Evolutionary conservation across 352 stramenopile species (phyloP).

Genomic region (Globisporangium middletonii): DNA sequence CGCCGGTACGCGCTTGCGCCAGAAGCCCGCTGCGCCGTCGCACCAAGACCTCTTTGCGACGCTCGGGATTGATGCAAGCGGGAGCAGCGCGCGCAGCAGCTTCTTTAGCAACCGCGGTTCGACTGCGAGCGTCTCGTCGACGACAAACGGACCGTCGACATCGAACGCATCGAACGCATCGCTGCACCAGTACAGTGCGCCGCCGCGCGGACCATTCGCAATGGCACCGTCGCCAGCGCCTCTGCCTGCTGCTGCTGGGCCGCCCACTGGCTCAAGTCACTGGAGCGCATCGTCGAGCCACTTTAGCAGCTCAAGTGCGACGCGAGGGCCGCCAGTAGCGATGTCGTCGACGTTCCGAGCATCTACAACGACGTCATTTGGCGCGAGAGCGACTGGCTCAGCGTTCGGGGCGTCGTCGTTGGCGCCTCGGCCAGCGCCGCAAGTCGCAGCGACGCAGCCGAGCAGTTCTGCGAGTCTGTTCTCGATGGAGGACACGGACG

Average conservation of each 20-base stretch:
- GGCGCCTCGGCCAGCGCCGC: not conserved
- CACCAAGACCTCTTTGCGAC: constrained; percentile 52
- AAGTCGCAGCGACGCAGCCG: constrained; percentile 15
- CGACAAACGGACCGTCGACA: constrained; percentile 7
- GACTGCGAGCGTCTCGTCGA: constrained; percentile 13
- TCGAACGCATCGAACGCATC: constrained; percentile 9
- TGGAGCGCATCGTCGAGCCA: constrained; percentile 13
- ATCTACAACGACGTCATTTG: not conserved
- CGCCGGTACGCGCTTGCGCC: constrained; percentile 50
- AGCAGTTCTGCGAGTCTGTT: constrained; percentile 40
- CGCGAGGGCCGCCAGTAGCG: not conserved
- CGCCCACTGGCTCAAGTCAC: constrained; percentile 7
- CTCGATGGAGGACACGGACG: constrained; percentile 66
- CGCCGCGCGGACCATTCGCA: constrained; percentile 4
- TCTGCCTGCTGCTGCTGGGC: constrained; percentile 6
- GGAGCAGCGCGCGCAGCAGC: constrained; percentile 23
- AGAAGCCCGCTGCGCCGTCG: constrained; percentile 34
- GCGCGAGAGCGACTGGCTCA: constrained; percentile 2
- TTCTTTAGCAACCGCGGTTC: constrained; percentile 21
- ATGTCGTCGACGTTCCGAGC: not conserved
- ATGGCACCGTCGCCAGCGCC: constrained; percentile 2
- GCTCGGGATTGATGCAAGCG: constrained; percentile 32
- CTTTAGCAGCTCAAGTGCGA: constrained; percentile 6
- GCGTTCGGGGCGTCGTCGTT: not conserved
- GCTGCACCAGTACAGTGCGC: constrained; percentile 10